Percentiles rank a stretch among this genome's conserved stretches.
phyloP scores from a whole-genome alignment of 805 yeast species.

The Metschnikowia vanudenii region DNA sequence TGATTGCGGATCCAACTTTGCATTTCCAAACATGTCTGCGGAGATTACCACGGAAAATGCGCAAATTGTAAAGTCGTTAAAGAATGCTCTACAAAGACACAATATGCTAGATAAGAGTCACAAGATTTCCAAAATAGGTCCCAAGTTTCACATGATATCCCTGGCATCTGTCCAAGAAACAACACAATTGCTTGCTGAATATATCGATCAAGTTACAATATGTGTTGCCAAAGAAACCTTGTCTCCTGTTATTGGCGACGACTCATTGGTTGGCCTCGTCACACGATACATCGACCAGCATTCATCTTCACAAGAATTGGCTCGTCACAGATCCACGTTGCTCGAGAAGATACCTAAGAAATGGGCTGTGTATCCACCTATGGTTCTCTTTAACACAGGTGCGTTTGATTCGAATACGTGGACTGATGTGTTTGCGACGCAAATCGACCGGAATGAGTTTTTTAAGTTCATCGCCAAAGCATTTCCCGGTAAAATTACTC shows the following conservation, averaged over 20 bases:
- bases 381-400: constrained; percentile 54
- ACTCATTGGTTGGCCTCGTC: constrained; percentile 1
- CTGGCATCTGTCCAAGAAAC: constrained; percentile 1
- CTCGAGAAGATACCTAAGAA: constrained; percentile 42
- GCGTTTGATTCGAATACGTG: constrained; percentile 44
- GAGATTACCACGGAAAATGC: constrained; percentile 8
- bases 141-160: constrained; percentile 5
- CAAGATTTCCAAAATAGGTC: constrained; percentile 10
- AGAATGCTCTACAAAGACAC: constrained; percentile 8
- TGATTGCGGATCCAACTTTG: no score
- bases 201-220: neutral
- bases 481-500: constrained; percentile 37
- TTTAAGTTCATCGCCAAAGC: constrained; percentile 15
- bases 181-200: neutral
- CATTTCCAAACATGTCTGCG: constrained; percentile 10
- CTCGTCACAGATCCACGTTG: neutral
- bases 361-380: constrained; percentile 66
- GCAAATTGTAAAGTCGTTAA: constrained; percentile 13
- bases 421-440: constrained; percentile 17
- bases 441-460: constrained; percentile 13
- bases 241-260: neutral
- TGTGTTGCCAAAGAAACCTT: neutral
- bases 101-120: constrained; percentile 7
- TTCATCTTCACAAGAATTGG: neutral
- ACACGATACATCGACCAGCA: neutral